phyloP scores from a whole-genome alignment of 345 rosid genomes.

The Isatis tinctoria region DNA sequence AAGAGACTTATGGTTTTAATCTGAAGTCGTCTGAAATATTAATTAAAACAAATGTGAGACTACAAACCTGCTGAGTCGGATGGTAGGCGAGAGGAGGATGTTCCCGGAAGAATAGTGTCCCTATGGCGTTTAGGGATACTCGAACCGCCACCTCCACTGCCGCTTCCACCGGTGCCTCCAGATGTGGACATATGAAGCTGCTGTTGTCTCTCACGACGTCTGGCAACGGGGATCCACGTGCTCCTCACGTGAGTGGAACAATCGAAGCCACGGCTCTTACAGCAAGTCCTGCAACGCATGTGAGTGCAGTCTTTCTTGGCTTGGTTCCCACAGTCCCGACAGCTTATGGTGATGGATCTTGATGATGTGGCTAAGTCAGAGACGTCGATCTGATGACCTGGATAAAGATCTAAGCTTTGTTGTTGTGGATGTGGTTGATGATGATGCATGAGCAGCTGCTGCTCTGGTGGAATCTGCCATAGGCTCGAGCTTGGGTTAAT shows the following conservation, averaged over 20 bases:
- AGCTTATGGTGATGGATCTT: slow-evolving; percentile 42
- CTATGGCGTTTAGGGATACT: slow-evolving; percentile 25
- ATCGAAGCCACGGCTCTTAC: slow-evolving; percentile 75
- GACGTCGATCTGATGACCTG: slow-evolving; percentile 44
- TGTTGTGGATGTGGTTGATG: slow-evolving; percentile 20
- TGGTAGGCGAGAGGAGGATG: slow-evolving; percentile 26
- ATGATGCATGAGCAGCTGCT: slow-evolving; percentile 42
- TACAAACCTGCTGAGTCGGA: slow-evolving; percentile 26
- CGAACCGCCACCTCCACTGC: slow-evolving; percentile 9
- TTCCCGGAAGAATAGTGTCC: slow-evolving; percentile 16
- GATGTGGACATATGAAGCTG: slow-evolving; percentile 33
- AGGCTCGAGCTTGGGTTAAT: slow-evolving; percentile 25
- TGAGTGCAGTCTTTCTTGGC: slow-evolving; percentile 78
- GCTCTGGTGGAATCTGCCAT: slow-evolving; percentile 51
- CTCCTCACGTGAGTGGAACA: slow-evolving; percentile 82
- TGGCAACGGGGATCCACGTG: slow-evolving; percentile 83
- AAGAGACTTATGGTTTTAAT: neutral
- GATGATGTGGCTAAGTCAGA: slow-evolving; percentile 38
- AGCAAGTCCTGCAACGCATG: slow-evolving; percentile 81
- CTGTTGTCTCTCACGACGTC: slow-evolving; percentile 69
- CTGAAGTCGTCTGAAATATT: neutral
- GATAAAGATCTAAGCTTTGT: slow-evolving; percentile 60
- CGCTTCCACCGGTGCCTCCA: slow-evolving; percentile 14
- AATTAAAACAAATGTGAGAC: neutral
- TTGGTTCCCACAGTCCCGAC: slow-evolving; percentile 89